A percentile compares a stretch with the other conserved stretches of the same genome.
Evolutionary conservation across 179 eudicot genomes (phyloP).

Genomic region (Beta corolliflora): DNA sequence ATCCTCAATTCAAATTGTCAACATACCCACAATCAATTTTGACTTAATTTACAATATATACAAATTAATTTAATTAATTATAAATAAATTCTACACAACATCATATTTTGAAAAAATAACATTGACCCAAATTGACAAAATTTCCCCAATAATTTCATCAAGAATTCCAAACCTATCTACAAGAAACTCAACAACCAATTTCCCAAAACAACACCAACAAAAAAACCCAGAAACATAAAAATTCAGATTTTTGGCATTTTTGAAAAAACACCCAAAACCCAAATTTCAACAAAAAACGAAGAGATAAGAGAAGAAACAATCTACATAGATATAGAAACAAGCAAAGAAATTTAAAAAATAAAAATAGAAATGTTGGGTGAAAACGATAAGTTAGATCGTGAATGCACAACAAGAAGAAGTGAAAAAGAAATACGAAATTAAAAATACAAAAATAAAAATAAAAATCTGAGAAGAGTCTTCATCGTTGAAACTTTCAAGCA

Average conservation of each 20-base stretch:
- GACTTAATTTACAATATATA: slow-evolving; percentile 11
- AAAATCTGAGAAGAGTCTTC: slow-evolving; percentile 8
- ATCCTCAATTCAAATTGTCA: slow-evolving; percentile 17
- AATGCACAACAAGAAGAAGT: slow-evolving; percentile 38
- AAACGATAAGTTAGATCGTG: slow-evolving; percentile 32
- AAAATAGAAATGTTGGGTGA: slow-evolving; percentile 28
- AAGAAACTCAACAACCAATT: slow-evolving; percentile 9
- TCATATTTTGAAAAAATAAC: slow-evolving; percentile 2
- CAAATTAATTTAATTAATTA: not conserved
- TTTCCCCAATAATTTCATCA: not conserved
- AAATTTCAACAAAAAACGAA: slow-evolving; percentile 12
- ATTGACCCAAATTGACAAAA: slow-evolving; percentile 7
- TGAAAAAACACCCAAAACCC: slow-evolving; percentile 33
- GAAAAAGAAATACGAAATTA: not conserved
- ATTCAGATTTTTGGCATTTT: slow-evolving; percentile 18
- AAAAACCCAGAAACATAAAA: slow-evolving; percentile 12
- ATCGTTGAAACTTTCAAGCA: slow-evolving; percentile 29
- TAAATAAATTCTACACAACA: not conserved
- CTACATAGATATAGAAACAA: slow-evolving; percentile 22
- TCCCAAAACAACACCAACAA: slow-evolving; percentile 2
- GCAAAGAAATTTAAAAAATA: slow-evolving; percentile 19
- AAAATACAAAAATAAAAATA: not conserved
- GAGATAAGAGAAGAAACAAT: slow-evolving; percentile 6
- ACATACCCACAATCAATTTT: slow-evolving; percentile 8
- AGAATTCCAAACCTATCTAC: slow-evolving; percentile 6